Conservation (phyloP, 2,329 filamentous ascomycete species). For the Sclerotinia glacialis region DNA sequence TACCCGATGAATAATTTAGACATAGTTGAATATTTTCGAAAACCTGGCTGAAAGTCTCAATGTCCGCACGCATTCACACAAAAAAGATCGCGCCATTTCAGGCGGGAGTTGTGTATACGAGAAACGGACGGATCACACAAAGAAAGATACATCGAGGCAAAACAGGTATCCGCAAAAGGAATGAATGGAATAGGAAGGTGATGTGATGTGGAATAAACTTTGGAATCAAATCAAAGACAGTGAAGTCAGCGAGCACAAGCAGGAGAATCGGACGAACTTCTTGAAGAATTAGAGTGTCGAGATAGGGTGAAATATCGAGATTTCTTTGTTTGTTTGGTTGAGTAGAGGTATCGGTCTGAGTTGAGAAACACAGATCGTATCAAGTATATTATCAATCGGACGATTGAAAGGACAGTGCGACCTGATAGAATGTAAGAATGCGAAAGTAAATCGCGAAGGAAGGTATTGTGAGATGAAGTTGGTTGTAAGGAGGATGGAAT, state of each 20-base stretch:
- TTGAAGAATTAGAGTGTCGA: conserved; percentile 32
- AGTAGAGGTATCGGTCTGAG: not conserved
- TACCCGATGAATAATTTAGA: conserved; percentile 95
- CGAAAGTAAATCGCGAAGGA: conserved; percentile 8
- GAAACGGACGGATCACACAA: conserved; percentile 39
- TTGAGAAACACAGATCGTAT: not conserved
- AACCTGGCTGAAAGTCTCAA: conserved; percentile 42
- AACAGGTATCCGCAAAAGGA: conserved; percentile 38
- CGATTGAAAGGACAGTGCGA: conserved; percentile 40
- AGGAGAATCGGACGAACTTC: conserved; percentile 41
- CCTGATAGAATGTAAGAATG: not conserved
- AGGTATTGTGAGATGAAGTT: not conserved
- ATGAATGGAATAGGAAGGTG: conserved; percentile 35
- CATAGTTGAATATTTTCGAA: conserved; percentile 55
- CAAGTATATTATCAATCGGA: conserved; percentile 27
- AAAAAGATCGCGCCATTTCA: conserved; percentile 35
- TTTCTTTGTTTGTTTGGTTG: conserved; percentile 11
- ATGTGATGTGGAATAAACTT: conserved; percentile 29
- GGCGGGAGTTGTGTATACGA: conserved; percentile 36
- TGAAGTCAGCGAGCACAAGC: conserved; percentile 38
- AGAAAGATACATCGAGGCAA: conserved; percentile 41
- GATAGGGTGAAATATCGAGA: conserved; percentile 9
- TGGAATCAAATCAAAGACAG: conserved; percentile 28
- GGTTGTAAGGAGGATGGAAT: conserved; percentile 10
- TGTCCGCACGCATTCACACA: conserved; percentile 40